phyloP scores from a whole-genome alignment of 208 protist species.

The Wallacemonas sp. region DNA sequence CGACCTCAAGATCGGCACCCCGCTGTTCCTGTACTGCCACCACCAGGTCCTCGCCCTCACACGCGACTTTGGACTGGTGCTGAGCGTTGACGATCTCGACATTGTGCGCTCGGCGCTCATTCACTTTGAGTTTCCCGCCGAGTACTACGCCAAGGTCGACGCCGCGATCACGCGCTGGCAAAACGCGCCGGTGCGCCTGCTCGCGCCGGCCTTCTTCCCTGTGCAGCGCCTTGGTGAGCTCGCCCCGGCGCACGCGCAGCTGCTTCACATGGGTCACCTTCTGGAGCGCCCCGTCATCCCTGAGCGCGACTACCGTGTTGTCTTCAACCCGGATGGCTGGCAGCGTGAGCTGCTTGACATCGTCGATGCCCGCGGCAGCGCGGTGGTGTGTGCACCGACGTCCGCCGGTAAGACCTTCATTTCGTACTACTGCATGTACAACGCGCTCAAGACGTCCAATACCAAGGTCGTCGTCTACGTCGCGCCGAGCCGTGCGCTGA shows the following conservation, averaged over 20 bases:
- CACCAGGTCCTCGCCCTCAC: conserved; percentile 72
- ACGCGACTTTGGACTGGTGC: conserved; percentile 54
- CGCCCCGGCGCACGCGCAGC: conserved; percentile 81
- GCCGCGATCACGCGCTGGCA: conserved; percentile 66
- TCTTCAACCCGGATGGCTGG: conserved; percentile 96
- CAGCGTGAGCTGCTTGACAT: conserved; percentile 95
- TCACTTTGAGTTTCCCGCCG: conserved; percentile 75
- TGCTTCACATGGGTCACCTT: conserved; percentile 90
- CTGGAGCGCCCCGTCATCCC: conserved; percentile 81
- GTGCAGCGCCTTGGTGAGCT: conserved; percentile 44
- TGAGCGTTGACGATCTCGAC: conserved; percentile 71
- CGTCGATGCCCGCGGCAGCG: conserved; percentile 90
- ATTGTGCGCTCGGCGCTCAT: conserved; percentile 67
- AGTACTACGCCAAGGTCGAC: conserved; percentile 82
- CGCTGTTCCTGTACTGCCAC: conserved; percentile 83
- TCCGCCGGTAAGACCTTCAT: conserved; percentile 97
- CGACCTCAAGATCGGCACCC: conserved; percentile 61
- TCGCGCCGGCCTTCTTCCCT: conserved; percentile 51
- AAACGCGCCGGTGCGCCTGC: conserved; percentile 33
- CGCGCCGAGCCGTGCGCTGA: conserved; percentile 92
- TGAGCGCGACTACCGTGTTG: conserved; percentile 81
- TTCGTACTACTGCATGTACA: conserved; percentile 96
- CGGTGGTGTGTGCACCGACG: conserved; percentile 95
- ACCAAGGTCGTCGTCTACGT: conserved; percentile 93
- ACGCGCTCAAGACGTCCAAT: conserved; percentile 82